Percentiles rank a stretch among this genome's conserved stretches.
These are phyloP conservation scores for Dioszegia aurantiaca DNA, from an alignment of 768 basidiomycete genomes.

Conservation along the genomic window DNA sequence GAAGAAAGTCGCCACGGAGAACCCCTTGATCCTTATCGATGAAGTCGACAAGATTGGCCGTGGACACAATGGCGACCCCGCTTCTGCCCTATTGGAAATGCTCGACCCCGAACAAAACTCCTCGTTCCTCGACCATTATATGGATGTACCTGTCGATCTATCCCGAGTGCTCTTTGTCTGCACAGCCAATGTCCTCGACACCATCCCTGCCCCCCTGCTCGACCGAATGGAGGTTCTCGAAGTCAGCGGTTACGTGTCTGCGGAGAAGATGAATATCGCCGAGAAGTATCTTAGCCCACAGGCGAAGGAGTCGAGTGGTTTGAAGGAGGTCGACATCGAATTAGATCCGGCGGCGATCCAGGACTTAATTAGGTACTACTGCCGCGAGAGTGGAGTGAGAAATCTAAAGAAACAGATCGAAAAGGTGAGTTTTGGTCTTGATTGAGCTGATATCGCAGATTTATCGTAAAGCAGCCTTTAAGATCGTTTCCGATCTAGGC, in stretches of 20 bases:
- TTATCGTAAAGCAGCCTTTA: slow-evolving; percentile 91
- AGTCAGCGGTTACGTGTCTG: slow-evolving; percentile 89
- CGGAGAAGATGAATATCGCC: slow-evolving; percentile 86
- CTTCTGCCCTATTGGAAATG: slow-evolving; percentile 88
- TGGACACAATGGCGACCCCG: slow-evolving; percentile 87
- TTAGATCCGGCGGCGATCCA: slow-evolving; percentile 77
- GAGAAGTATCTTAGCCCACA: slow-evolving; percentile 85
- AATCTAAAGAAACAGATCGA: slow-evolving; percentile 98
- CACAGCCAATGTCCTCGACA: slow-evolving; percentile 90
- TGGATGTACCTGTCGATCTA: slow-evolving; percentile 95
- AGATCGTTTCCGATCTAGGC: slow-evolving; percentile 83
- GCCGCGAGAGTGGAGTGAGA: slow-evolving; percentile 92
- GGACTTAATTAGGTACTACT: slow-evolving; percentile 90
- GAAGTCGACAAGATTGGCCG: slow-evolving; percentile 88
- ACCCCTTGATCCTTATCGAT: slow-evolving; percentile 88
- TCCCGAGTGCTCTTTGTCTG: slow-evolving; percentile 96
- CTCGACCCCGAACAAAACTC: slow-evolving; percentile 93
- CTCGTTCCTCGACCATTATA: slow-evolving; percentile 91
- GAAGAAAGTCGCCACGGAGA: slow-evolving; percentile 88
- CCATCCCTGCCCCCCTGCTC: slow-evolving; percentile 86
- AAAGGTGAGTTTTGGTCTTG: slow-evolving; percentile 62
- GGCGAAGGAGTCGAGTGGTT: slow-evolving; percentile 83
- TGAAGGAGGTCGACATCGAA: slow-evolving; percentile 77
- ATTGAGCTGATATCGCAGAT: slow-evolving; percentile 59
- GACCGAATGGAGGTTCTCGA: slow-evolving; percentile 97